phyloP scores from a whole-genome alignment of 331 rosid genomes.

The Malus hybrid region DNA sequence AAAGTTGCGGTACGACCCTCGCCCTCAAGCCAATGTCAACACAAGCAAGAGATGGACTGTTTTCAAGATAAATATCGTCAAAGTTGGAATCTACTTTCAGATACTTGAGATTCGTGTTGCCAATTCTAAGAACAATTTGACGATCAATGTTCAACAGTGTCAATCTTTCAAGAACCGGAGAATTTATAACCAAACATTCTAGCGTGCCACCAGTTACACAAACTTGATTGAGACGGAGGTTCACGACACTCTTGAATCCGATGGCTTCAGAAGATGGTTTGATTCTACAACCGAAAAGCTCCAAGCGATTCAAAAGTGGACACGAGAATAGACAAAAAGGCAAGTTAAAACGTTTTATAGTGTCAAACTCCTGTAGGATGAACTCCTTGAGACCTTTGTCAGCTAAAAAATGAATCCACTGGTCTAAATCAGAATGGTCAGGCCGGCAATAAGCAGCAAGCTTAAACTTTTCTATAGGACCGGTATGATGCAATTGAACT shows the following conservation, averaged over 20 bases:
- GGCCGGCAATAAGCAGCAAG: constrained; percentile 20
- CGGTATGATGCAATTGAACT: constrained; percentile 3
- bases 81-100: constrained; percentile 13
- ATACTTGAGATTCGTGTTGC: constrained; percentile 11
- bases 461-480: constrained; percentile 17
- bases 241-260: constrained; percentile 2
- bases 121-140: constrained; percentile 1
- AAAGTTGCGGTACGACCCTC: neutral
- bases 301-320: constrained; percentile 8
- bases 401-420: constrained; percentile 12
- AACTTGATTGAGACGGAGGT: constrained; percentile 8
- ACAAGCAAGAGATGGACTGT: constrained; percentile 1
- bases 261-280: neutral
- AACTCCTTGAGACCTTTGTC: constrained; percentile 19
- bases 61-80: constrained; percentile 1
- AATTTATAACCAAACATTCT: constrained; percentile 3
- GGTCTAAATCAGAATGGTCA: constrained; percentile 3
- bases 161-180: constrained; percentile 22
- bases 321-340: constrained; percentile 6
- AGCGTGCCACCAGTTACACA: neutral
- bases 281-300: constrained; percentile 10
- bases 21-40: constrained; percentile 10
- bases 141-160: neutral
- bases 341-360: constrained; percentile 3
- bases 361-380: constrained; percentile 7